Evolutionary conservation across 306 rosid species (phyloP).

Genomic region (Elaeagnus macrophylla): DNA sequence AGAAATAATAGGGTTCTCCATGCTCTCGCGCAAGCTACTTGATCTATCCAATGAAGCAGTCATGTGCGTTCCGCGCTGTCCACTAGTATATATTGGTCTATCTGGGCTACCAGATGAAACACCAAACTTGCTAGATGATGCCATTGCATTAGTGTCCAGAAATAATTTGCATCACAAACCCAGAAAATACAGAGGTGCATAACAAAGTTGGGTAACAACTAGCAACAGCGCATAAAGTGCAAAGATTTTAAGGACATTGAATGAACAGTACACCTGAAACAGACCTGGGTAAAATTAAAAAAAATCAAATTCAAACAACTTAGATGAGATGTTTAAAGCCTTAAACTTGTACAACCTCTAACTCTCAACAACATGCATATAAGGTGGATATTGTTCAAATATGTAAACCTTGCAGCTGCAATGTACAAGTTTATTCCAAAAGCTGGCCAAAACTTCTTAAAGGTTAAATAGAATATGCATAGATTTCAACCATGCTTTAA

Average conservation of each 20-base stretch:
- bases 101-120: conserved; percentile 85
- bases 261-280: conserved; percentile 43
- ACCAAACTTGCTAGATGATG: conserved; percentile 85
- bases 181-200: conserved; percentile 51
- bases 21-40: conserved; percentile 78
- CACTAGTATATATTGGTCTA: conserved; percentile 65
- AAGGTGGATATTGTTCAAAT: not conserved
- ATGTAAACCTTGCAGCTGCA: too few relatives aligned
- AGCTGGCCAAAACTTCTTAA: too few relatives aligned
- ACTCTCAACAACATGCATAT: not conserved
- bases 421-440: too few relatives aligned
- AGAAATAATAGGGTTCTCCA: conserved; percentile 73
- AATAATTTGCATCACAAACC: conserved; percentile 43
- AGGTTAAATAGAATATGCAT: not conserved
- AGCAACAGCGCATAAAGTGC: conserved; percentile 42
- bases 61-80: conserved; percentile 96
- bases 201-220: conserved; percentile 34
- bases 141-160: conserved; percentile 67
- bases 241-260: conserved; percentile 18
- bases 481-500: too few relatives aligned
- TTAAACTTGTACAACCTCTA: not conserved
- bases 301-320: not conserved
- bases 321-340: not conserved
- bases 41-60: conserved; percentile 76
- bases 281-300: conserved; percentile 20